Conservation (phyloP, 352 stramenopile species). For the Phytophthora tentaculata region DNA sequence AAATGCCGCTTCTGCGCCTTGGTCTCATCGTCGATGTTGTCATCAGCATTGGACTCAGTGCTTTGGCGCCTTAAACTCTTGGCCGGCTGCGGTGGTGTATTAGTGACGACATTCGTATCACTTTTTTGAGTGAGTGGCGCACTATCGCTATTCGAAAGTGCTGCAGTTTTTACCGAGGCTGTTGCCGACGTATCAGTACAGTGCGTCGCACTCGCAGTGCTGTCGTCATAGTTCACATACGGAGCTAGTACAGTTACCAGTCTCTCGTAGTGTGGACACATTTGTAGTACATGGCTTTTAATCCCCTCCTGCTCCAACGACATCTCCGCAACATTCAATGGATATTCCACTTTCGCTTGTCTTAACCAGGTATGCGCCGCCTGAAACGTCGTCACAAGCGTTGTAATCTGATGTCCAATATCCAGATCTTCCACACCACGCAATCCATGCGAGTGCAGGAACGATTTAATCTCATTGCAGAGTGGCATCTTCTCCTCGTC, state of each 20-base stretch:
- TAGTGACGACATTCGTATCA: not conserved
- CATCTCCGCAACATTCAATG: slow-evolving; percentile 7
- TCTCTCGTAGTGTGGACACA: slow-evolving; percentile 51
- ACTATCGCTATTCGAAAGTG: not conserved
- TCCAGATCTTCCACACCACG: slow-evolving; percentile 31
- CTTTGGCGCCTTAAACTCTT: slow-evolving; percentile 12
- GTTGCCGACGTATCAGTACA: slow-evolving; percentile 1
- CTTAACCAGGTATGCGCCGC: slow-evolving; percentile 42
- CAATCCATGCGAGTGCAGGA: slow-evolving; percentile 39
- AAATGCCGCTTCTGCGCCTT: slow-evolving; percentile 50
- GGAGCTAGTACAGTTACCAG: slow-evolving; percentile 37
- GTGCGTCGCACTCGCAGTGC: slow-evolving; percentile 10
- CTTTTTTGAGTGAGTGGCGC: not conserved
- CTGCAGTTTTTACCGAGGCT: not conserved
- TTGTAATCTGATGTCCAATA: slow-evolving; percentile 35
- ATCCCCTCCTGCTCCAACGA: slow-evolving; percentile 38
- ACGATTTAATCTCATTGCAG: slow-evolving; percentile 46
- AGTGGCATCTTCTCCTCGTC: slow-evolving; percentile 37
- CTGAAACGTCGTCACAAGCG: slow-evolving; percentile 46
- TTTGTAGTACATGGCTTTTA: slow-evolving; percentile 43
- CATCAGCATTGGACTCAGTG: slow-evolving; percentile 7
- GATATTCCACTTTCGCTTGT: slow-evolving; percentile 34
- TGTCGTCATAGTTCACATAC: slow-evolving; percentile 36
- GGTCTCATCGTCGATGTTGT: slow-evolving; percentile 23
- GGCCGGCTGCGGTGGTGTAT: slow-evolving; percentile 2